Conservation (phyloP, 1,284 basidiomycete genomes). For the Malassezia furfur region DNA sequence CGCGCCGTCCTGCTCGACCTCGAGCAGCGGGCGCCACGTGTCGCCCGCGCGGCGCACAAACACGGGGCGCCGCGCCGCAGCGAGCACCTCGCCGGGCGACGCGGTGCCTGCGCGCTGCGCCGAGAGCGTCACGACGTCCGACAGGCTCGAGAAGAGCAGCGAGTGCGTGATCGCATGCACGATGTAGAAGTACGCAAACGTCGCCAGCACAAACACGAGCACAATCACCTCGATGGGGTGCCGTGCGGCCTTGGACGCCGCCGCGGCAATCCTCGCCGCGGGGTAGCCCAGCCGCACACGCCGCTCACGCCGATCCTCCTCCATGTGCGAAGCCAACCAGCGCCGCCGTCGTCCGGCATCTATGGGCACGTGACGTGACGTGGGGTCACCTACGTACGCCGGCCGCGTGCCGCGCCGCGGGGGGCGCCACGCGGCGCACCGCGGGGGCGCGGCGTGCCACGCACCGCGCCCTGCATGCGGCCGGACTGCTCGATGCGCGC, state of each 20-base stretch:
- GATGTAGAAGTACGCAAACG: constrained; percentile 82
- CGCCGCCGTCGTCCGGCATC: too few species aligned
- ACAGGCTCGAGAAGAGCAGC: constrained; percentile 49
- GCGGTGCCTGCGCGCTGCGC: neutral
- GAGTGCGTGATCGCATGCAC: constrained; percentile 67
- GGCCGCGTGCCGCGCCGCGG: too few species aligned
- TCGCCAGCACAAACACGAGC: constrained; percentile 71
- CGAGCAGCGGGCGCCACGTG: constrained; percentile 2
- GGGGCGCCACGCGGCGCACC: neutral
- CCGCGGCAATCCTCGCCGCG: neutral
- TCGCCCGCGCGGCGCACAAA: neutral
- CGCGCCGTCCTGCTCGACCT: neutral
- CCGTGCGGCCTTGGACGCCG: constrained; percentile 24
- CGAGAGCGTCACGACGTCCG: constrained; percentile 15
- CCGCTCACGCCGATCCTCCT: neutral
- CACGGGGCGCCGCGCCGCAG: constrained; percentile 5
- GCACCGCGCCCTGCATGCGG: neutral
- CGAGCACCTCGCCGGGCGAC: neutral
- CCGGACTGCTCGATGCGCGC: constrained; percentile 40
- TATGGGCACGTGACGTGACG: too few species aligned
- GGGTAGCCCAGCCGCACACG: neutral
- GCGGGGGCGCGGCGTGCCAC: constrained; percentile 2
- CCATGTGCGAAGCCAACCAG: neutral
- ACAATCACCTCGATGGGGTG: constrained; percentile 71
- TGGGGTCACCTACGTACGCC: too few species aligned